Base-by-base conservation (phyloP, 2,329 filamentous ascomycete genomes). In the Intubia oerlemansii region DNA sequence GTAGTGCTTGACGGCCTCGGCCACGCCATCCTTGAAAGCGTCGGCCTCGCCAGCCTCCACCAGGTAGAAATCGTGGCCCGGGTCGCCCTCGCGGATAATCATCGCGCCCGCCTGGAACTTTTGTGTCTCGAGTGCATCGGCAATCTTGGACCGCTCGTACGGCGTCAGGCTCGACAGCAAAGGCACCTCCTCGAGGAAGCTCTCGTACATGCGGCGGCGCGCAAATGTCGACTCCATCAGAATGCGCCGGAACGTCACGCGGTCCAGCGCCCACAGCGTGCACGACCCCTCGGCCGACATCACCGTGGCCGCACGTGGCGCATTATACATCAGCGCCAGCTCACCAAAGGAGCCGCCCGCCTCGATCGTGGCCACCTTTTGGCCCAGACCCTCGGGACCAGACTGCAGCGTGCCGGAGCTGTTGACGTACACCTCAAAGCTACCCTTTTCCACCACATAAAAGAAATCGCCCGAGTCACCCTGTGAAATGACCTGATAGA, bases 201-300 rank as follows among this genome's bases (percentile, higher is more conserved):
- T 80, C 54, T 98, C 88, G 52, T 95, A 95, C 73, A 95, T 85
- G 44, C 85, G 78, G 41, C 88, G 74, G 32, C 85, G 78, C 42
- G 90, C 80, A 56, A 93, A 95, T 4, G 88, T 91, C 22, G 80
- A 90, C 54, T 95, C 85, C 84, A 98, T 93, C 36, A 98, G 62
- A 38, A 98, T 95, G 35, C 88, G 79, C 41, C 88, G 81, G 63
- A 98, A 98, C 8, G 88, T 98, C 37, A 93, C 65, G 30, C 88
- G 80, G 47, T 98, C 88, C 28, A 98, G 62, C 13, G 82, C 82
- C 88, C 88, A 98, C 8, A 98, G 63, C 4, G 76, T 84, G 44
- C 77, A 84, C 19, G 65, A 56, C 4, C 73, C 49, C 42, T 90
- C 79, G 10, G 75, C 71, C 17, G 80, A 91, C 35, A 90, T 66